Base-by-base conservation (phyloP, 2,329 filamentous ascomycete species). In the Fusarium duplospermum region DNA sequence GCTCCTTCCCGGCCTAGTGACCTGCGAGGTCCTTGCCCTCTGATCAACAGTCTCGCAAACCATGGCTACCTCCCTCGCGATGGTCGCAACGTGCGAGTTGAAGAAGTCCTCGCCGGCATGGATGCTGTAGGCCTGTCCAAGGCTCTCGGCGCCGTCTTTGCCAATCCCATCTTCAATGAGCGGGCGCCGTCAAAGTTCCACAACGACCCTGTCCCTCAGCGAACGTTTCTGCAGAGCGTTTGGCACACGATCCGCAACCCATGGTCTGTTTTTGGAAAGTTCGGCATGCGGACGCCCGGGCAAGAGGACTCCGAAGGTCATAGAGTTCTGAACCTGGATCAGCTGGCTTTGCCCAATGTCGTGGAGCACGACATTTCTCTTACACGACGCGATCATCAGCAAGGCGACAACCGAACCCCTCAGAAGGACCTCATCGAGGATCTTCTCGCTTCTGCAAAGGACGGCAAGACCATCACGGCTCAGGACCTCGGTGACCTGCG, bases 321-420 rank as follows among this genome's bases (percentile, higher is more conserved):
- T 35, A 63, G 64, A 20, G 65, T 76, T 31, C 42, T 77, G 47
- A 73, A 77, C 64, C 54, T 78, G 54, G 68, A 78, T 33, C 72
- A 78, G 47, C 67, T 77, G 2, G 67, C 58, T 18, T 42, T 74
- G 11, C 76, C 71, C 31, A 64, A 70, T n/a, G 58, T 62, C 8
- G 67, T 77, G 38, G 76, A 78, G 54, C 76, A 77, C 18, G 76
- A 77, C 24, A 62, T 78, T 47, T 77, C 76, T 16, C 64, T 78
- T 36, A 78, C 76, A 9, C 76, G 76, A 4, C 76, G 54, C 16
- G 76, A 77, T 45, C 62, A 66, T 20, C 38, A 67, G n/a, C 74
- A 78, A 40, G 74, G 74, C 6, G 76, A 77, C 29, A 76, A 73
- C n/a, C 38, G 63, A 10, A 47, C 56, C 16, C 31, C 47, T 13